Percentiles rank a stretch among this genome's conserved stretches.
Evolutionary conservation across 2,329 filamentous ascomycete species (phyloP).

Genomic region (Zymoseptoria pseudotritici): DNA sequence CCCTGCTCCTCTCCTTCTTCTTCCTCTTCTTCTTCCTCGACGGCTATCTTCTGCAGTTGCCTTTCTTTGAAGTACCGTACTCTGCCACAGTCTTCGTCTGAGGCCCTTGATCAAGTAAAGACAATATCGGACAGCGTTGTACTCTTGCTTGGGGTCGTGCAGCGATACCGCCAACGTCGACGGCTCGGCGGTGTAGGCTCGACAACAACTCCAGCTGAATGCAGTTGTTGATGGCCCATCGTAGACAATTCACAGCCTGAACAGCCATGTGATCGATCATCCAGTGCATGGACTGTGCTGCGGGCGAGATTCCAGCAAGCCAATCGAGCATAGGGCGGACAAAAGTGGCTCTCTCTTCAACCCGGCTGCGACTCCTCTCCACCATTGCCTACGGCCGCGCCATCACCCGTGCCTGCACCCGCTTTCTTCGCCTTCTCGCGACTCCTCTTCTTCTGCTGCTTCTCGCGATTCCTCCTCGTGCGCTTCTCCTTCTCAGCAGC

Average conservation of each 20-base stretch:
- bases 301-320: neutral
- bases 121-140: neutral
- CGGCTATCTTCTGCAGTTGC: neutral
- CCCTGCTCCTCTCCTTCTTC: neutral
- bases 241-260: neutral
- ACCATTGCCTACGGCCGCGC: neutral
- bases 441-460: slow-evolving; percentile 30
- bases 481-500: slow-evolving; percentile 28
- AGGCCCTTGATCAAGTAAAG: neutral
- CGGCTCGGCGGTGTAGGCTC: neutral
- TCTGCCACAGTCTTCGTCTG: neutral
- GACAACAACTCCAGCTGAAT: neutral
- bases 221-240: neutral
- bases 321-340: neutral
- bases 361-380: neutral
- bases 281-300: neutral
- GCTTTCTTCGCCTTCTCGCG: slow-evolving; percentile 30
- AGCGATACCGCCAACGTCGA: neutral
- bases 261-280: neutral
- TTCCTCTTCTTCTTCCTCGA: neutral
- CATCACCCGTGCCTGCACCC: neutral
- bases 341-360: neutral
- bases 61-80: neutral
- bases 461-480: slow-evolving; percentile 27
- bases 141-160: neutral